Base-by-base conservation (phyloP, 805 yeast genomes). In the Brettanomyces sp. region DNA sequence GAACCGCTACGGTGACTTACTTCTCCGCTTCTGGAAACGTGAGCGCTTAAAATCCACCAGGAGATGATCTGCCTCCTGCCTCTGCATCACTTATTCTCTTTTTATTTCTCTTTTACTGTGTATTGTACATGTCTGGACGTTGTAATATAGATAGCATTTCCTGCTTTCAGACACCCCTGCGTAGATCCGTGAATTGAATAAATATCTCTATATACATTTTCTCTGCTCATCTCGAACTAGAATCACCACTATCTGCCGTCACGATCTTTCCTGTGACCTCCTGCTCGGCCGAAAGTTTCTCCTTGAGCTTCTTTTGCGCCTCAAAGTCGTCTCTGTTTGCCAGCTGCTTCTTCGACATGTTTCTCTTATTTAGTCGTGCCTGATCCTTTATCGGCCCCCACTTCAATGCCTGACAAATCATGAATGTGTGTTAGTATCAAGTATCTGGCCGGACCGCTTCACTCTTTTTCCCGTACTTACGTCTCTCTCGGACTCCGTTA, bases 371-470 rank as follows among this genome's bases (percentile, higher is more conserved):
- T 49, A 82, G 61, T 47, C 95, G 68, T 49, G 70, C 77, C 2
- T 89, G 88, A 60, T 87, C 96, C 56, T 85, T 85, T 55, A 85
- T 77, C 4, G 95, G 95, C 1, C 96, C 96, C 55, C 77, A 85
- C 56, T 83, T 81, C 41, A 86, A 67, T 2, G 83, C 81, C 77
- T 72, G n/a, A 12, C 32, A 3, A 21, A 42, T 9, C 32, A 9
- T 21, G 13, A 6, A 36, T 24, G 28, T 41, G 39, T 24, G n/a
- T 23, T 25, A 23, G 5, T 13, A 11, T 35, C 36, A 25, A 35
- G 13, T 24, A 28, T 40, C 24, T 22, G 21, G 12, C 32, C 32
- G 2, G 11, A 7, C 32, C 32, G 11, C 11, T 28, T 9, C 32
- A 28, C 9, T 18, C 18, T 22, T n/a, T 14, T n/a, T 28, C 7